Conservation (phyloP, 108 stramenopile species). For the Craspedostauros australis region DNA sequence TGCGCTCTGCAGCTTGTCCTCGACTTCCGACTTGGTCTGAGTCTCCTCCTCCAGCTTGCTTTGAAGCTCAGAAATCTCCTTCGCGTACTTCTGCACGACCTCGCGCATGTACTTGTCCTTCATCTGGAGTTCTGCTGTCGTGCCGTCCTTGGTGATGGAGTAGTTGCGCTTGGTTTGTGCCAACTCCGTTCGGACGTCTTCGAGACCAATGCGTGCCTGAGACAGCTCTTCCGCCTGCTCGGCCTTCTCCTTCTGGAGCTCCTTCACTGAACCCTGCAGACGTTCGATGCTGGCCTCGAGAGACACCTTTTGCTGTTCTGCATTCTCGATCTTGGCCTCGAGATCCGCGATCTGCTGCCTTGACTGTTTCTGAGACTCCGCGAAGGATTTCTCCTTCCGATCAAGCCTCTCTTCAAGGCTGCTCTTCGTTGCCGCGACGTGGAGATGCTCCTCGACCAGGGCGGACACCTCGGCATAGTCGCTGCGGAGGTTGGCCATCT, state of each 20-base stretch:
- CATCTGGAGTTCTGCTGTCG: constrained; percentile 14
- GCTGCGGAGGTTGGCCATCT: constrained; percentile 17
- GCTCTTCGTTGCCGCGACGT: constrained; percentile 18
- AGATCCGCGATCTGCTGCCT: constrained; percentile 9
- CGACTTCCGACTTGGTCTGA: constrained; percentile 18
- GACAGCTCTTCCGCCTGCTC: constrained; percentile 10
- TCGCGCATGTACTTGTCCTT: constrained; percentile 28
- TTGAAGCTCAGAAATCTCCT: constrained; percentile 32
- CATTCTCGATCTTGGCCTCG: constrained; percentile 8
- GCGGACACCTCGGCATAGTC: constrained; percentile 21
- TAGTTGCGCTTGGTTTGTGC: not conserved
- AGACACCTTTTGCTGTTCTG: constrained; percentile 15
- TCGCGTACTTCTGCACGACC: constrained; percentile 22
- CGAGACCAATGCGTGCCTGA: constrained; percentile 12
- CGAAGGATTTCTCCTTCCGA: constrained; percentile 10
- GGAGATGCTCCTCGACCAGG: constrained; percentile 23
- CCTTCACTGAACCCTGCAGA: constrained; percentile 12
- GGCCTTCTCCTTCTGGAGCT: constrained; percentile 23
- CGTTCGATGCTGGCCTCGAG: constrained; percentile 11
- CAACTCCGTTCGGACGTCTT: constrained; percentile 3
- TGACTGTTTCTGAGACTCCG: constrained; percentile 9
- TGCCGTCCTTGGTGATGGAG: not conserved
- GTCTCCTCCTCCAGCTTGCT: constrained; percentile 31
- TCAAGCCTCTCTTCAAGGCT: constrained; percentile 5
- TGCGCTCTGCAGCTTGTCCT: constrained; percentile 23